phyloP scores from a whole-genome alignment of 441 rosid species.

The Populus tomentosa region DNA sequence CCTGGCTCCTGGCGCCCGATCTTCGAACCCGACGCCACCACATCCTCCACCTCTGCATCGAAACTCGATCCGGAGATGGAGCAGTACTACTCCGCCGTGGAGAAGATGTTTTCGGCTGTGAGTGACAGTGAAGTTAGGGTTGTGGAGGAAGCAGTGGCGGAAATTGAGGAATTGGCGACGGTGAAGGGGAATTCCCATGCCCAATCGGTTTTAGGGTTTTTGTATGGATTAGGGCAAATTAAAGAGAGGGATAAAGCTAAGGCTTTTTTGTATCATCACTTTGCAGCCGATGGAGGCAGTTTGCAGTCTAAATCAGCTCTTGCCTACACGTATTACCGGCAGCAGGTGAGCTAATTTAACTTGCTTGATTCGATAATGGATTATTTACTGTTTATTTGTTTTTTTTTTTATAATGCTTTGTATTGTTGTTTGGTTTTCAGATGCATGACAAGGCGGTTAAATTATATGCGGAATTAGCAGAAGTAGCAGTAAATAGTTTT shows the following conservation, averaged over 20 bases:
- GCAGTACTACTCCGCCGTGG: constrained; percentile 51
- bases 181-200: constrained; percentile 66
- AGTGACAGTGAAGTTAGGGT: constrained; percentile 46
- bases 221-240: constrained; percentile 70
- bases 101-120: constrained; percentile 49
- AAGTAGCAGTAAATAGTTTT: constrained; percentile 84
- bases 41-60: constrained; percentile 19
- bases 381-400: neutral
- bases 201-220: constrained; percentile 66
- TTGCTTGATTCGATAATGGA: neutral
- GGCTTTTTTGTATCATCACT: constrained; percentile 69
- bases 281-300: constrained; percentile 70
- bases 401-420: constrained; percentile 5
- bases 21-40: constrained; percentile 58
- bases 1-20: constrained; percentile 94
- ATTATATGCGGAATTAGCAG: constrained; percentile 86
- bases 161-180: constrained; percentile 52
- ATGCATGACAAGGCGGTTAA: constrained; percentile 80
- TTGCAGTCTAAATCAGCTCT: constrained; percentile 93
- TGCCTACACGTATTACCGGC: constrained; percentile 78
- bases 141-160: constrained; percentile 69
- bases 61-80: constrained; percentile 22
- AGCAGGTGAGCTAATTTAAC: constrained; percentile 58
- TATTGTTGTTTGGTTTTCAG: constrained; percentile 30
- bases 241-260: constrained; percentile 67